phyloP scores from a whole-genome alignment of 371 early-diverging fungal genomes.

The Funneliformis caledonium region DNA sequence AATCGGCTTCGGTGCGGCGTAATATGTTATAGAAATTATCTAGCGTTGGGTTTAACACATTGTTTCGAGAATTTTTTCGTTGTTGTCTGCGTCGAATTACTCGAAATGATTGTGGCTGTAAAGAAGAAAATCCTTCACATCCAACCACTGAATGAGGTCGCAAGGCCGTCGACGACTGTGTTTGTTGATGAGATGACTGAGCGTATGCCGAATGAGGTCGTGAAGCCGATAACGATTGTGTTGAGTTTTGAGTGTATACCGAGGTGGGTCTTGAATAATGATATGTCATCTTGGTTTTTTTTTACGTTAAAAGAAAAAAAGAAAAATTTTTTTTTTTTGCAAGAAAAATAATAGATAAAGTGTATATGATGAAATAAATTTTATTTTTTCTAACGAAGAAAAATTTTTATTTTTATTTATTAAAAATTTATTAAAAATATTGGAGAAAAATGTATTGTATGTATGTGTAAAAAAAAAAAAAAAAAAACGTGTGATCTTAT shows the following conservation, averaged over 20 bases:
- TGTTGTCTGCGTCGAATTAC: slow-evolving; percentile 12
- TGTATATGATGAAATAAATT: too few species aligned
- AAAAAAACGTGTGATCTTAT: too few species aligned
- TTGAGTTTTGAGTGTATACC: neutral
- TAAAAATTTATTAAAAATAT: too few species aligned
- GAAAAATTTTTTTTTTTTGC: too few species aligned
- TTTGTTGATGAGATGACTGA: neutral
- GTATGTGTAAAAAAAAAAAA: too few species aligned
- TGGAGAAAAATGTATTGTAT: too few species aligned
- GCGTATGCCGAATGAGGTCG: neutral
- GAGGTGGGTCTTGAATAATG: neutral
- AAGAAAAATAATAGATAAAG: too few species aligned
- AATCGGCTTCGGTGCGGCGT: neutral
- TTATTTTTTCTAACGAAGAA: too few species aligned
- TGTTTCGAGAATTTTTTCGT: neutral
- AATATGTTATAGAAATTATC: slow-evolving; percentile 30
- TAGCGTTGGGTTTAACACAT: slow-evolving; percentile 8
- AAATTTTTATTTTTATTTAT: too few species aligned
- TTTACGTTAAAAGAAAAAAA: neutral
- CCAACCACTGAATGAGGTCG: neutral
- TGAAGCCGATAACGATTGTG: neutral
- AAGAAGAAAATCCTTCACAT: neutral
- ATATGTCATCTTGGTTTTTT: neutral
- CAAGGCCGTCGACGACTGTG: neutral
- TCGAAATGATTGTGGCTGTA: neutral